Percentiles rank a stretch among this genome's conserved stretches.
These are phyloP conservation scores for Aaosphaeria arxii DNA, from an alignment of 2,329 filamentous ascomycete genomes.

Conservation along the genomic window DNA sequence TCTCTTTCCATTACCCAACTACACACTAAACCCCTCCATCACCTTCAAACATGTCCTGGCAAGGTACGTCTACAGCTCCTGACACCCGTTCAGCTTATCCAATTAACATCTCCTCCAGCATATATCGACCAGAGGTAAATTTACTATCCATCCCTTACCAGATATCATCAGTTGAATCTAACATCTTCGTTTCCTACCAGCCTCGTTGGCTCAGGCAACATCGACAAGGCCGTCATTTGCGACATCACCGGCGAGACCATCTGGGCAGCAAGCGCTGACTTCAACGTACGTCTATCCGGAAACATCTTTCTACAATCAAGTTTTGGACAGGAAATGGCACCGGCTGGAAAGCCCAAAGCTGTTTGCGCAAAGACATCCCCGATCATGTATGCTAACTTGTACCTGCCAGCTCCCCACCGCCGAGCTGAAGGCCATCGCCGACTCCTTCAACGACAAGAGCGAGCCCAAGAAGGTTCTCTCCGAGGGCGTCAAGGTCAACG, in stretches of 20 bases:
- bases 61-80: slow-evolving; percentile 29
- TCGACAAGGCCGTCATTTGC: slow-evolving; percentile 51
- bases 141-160: not conserved
- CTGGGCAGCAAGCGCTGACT: slow-evolving; percentile 82
- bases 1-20: slow-evolving; percentile 10
- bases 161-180: not conserved
- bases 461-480: slow-evolving; percentile 65
- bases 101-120: slow-evolving; percentile 23
- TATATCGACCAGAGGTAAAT: slow-evolving; percentile 41
- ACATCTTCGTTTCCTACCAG: slow-evolving; percentile 13
- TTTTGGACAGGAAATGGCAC: not conserved
- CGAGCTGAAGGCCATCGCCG: slow-evolving; percentile 56
- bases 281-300: slow-evolving; percentile 59
- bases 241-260: slow-evolving; percentile 52
- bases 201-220: slow-evolving; percentile 42
- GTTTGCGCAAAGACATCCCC: not conserved
- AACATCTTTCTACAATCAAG: not conserved
- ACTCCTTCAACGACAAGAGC: slow-evolving; percentile 52
- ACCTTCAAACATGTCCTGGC: slow-evolving; percentile 40
- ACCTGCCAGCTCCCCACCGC: slow-evolving; percentile 46
- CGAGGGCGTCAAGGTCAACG: slow-evolving; percentile 72
- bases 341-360: not conserved
- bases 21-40: slow-evolving; percentile 21
- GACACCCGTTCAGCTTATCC: not conserved
- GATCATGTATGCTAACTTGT: too few relatives aligned